phyloP scores from a whole-genome alignment of 1,284 basidiomycete species.

The Calocybe gambosa region DNA sequence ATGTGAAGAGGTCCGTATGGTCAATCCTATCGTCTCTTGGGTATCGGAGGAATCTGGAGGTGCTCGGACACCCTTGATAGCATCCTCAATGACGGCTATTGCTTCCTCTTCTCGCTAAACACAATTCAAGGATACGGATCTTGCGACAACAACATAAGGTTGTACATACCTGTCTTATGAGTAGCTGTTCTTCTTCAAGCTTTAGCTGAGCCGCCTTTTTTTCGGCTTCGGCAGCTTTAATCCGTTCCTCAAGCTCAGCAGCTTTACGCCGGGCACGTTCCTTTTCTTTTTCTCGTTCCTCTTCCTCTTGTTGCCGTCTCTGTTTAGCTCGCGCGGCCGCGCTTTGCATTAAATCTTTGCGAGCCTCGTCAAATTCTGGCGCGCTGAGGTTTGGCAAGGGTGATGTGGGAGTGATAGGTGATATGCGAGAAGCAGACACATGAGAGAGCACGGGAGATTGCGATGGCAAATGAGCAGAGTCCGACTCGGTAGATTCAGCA shows the following conservation, averaged over 20 bases:
- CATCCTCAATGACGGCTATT: conserved; percentile 40
- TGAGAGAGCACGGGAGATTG: conserved; percentile 40
- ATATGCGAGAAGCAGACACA: conserved; percentile 26
- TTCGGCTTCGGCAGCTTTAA: conserved; percentile 43
- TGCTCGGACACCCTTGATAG: conserved; percentile 25
- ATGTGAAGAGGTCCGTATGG: conserved; percentile 27
- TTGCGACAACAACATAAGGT: background rate
- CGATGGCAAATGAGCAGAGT: conserved; percentile 29
- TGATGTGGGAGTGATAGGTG: conserved; percentile 26
- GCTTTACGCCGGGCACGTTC: conserved; percentile 86
- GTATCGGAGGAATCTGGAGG: conserved; percentile 3
- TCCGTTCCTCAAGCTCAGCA: conserved; percentile 73
- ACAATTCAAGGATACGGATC: conserved; percentile 1
- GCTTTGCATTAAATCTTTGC: conserved; percentile 83
- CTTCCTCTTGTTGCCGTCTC: conserved; percentile 80
- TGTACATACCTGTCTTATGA: conserved; percentile 10
- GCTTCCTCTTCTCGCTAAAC: conserved; percentile 28
- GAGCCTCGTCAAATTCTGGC: conserved; percentile 64
- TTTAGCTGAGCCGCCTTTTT: conserved; percentile 22
- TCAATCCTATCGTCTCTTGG: conserved; percentile 11
- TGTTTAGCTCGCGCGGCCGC: conserved; percentile 84
- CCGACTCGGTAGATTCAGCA: conserved; percentile 18
- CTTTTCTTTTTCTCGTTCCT: conserved; percentile 75
- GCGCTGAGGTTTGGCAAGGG: conserved; percentile 28
- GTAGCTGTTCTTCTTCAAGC: conserved; percentile 17